Percentiles rank a stretch among this genome's conserved stretches.
Conservation (phyloP, 257 asterid species). For the Jacaranda mimosifolia region DNA sequence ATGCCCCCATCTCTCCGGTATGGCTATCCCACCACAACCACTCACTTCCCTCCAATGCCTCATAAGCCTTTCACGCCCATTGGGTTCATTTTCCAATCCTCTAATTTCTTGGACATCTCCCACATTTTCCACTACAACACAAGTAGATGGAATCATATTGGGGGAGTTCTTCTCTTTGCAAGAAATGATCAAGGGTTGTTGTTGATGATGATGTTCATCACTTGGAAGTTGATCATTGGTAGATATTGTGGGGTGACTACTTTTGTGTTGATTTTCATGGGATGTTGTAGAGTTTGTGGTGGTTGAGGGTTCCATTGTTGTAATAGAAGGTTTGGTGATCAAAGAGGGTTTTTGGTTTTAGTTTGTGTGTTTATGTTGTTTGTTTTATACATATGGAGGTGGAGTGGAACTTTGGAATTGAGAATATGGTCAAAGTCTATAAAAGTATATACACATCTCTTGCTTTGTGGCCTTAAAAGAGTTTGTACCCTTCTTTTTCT, state of each 20-base stretch:
- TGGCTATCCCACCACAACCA: conserved; percentile 21
- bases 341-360: neutral
- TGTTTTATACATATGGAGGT: neutral
- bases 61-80: conserved; percentile 12
- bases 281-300: conserved; percentile 5
- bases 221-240: neutral
- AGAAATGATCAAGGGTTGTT: conserved; percentile 20
- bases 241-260: neutral
- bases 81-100: neutral
- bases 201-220: neutral
- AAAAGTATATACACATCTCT: conserved; percentile 7
- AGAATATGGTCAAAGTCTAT: neutral
- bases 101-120: neutral
- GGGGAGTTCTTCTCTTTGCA: neutral
- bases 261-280: conserved; percentile 21
- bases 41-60: conserved; percentile 39
- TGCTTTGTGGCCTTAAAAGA: conserved; percentile 30
- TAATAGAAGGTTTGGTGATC: conserved; percentile 9
- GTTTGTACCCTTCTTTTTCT: neutral
- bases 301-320: conserved; percentile 30
- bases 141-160: neutral
- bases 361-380: neutral
- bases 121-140: conserved; percentile 11
- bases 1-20: conserved; percentile 54
- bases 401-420: neutral